These are phyloP conservation scores for Ganoderma multipileum DNA, from an alignment of 1,284 basidiomycete species.

Conservation along the genomic window DNA sequence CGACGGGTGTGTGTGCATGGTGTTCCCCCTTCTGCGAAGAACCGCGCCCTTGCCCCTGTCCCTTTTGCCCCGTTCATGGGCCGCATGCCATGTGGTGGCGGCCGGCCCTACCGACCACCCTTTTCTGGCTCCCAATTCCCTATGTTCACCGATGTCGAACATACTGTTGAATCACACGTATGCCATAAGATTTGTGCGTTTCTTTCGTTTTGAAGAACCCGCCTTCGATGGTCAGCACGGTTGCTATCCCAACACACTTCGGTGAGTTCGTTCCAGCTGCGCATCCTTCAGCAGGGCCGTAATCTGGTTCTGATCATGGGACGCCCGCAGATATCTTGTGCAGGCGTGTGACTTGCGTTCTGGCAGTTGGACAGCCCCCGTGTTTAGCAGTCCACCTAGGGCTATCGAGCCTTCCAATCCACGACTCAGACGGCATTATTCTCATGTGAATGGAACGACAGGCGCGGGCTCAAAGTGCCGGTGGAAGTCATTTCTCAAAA, in stretches of 20 bases:
- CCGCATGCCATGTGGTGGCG: neutral
- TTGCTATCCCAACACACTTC: neutral
- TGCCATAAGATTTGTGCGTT: neutral
- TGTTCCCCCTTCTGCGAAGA: neutral
- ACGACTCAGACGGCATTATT: neutral
- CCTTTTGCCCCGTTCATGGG: neutral
- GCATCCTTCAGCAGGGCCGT: neutral
- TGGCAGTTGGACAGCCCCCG: neutral
- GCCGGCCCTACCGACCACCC: neutral
- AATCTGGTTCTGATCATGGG: neutral
- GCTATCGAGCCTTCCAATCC: neutral
- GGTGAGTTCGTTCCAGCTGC: neutral
- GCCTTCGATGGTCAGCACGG: neutral
- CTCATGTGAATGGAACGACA: neutral
- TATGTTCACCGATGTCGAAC: neutral
- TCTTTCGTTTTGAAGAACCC: neutral
- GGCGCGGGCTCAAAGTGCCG: neutral
- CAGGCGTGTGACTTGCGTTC: neutral
- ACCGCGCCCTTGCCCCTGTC: neutral
- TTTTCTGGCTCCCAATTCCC: neutral
- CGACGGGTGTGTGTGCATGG: neutral
- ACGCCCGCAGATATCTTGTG: neutral
- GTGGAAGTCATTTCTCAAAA: neutral
- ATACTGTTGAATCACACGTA: neutral
- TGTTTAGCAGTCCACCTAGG: neutral